Base-by-base conservation (phyloP, 495 filamentous ascomycete genomes). In the Achaetomiella virescens region DNA sequence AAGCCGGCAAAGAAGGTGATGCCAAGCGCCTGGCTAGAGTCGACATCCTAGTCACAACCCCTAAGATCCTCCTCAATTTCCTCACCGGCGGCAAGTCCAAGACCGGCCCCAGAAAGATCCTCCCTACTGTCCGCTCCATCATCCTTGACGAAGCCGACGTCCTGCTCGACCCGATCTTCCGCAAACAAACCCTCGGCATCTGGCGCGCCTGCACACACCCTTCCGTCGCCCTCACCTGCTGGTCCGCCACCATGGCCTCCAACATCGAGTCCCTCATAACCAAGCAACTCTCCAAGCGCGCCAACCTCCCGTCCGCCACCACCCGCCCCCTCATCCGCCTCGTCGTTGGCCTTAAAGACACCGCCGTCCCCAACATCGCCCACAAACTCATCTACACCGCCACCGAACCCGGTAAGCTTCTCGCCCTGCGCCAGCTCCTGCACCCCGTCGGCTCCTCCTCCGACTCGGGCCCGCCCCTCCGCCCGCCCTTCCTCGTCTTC, bases 221-320 rank as follows among this genome's bases (percentile, higher is more conserved):
- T 2, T 68, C 76, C 18, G 76, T 97, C 10, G 78, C 84, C 6
- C 81, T 89, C 2, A 86, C 84, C 45, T 81, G 95, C 48, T 99
- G 91, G 89, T 97, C 91, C 18, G 93, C 95, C 9, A 98, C 93
- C 3, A 97, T 98, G 85, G 89, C 86, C 17, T 96, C 93, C 17
- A 90, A 85, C 61, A 85, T 97, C 45, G 95, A 98, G 70, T 76
- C 86, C 31, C 75, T 97, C 12, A 79, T 87, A 44, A 65, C 68
- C 10, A 70, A 70, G 27, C 66, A 71, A n/a, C 48, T 77, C 40
- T 74, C 77, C 22, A 78, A 78, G 24, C 85, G 84, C 7, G 81
- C 86, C 44, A 72, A 81, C 46, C 71, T 75, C 41, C 62, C 65
- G 31, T 63, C 62, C 33, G 47, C 59, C 6, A 27, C 49, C 21